Conservation (phyloP, 805 yeast genomes). For the Suhomyces canberraensis region DNA sequence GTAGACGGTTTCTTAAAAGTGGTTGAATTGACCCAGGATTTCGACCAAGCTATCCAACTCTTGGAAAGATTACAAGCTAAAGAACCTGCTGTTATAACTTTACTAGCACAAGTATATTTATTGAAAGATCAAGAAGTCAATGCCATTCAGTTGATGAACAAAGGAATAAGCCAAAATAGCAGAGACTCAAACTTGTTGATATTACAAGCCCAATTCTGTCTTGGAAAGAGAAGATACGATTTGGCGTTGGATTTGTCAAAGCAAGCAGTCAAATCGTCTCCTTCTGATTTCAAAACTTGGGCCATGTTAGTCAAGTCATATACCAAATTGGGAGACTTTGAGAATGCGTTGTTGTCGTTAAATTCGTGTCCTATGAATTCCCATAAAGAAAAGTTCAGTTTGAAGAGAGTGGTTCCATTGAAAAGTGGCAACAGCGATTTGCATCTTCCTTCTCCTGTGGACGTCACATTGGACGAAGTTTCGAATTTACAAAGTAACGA, state of each 20-base stretch:
- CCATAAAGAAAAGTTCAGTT: slow-evolving; percentile 60
- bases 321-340: slow-evolving; percentile 61
- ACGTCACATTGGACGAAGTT: slow-evolving; percentile 68
- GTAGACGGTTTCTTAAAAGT: slow-evolving; percentile 71
- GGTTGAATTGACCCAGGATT: slow-evolving; percentile 63
- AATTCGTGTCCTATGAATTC: slow-evolving; percentile 83
- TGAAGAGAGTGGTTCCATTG: slow-evolving; percentile 58
- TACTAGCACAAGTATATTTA: slow-evolving; percentile 52
- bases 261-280: slow-evolving; percentile 66
- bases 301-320: slow-evolving; percentile 61
- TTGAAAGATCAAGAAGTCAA: slow-evolving; percentile 57
- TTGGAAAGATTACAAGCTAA: slow-evolving; percentile 47
- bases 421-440: slow-evolving; percentile 46
- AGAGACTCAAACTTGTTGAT: slow-evolving; percentile 55
- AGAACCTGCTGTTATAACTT: slow-evolving; percentile 57
- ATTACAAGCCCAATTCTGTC: slow-evolving; percentile 57
- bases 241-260: slow-evolving; percentile 58
- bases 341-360: slow-evolving; percentile 66
- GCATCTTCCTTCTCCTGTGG: slow-evolving; percentile 75
- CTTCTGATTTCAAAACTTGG: slow-evolving; percentile 78
- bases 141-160: slow-evolving; percentile 51
- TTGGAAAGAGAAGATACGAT: slow-evolving; percentile 49
- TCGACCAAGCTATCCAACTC: slow-evolving; percentile 56
- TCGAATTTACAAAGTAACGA: slow-evolving; percentile 63
- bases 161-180: slow-evolving; percentile 47